These are phyloP conservation scores for Zalaria sp. DNA, from an alignment of 2,329 filamentous ascomycete genomes.

Conservation along the genomic window DNA sequence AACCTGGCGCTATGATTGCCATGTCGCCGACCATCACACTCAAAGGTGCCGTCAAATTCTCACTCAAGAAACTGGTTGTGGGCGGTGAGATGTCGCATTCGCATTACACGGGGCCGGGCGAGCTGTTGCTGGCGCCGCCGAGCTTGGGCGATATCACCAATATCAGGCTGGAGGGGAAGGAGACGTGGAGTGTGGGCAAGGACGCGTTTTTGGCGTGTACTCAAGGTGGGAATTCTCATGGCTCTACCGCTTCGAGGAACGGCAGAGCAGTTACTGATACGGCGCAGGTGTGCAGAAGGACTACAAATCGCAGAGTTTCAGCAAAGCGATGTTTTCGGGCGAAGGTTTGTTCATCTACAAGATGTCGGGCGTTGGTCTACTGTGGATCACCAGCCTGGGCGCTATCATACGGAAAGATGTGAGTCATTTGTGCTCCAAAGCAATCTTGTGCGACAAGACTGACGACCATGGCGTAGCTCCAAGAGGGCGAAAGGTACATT, in stretches of 20 bases:
- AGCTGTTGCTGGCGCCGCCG: constrained; percentile 69
- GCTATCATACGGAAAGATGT: constrained; percentile 93
- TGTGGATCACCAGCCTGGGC: constrained; percentile 89
- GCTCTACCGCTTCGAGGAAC: too few species aligned
- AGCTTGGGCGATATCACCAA: constrained; percentile 76
- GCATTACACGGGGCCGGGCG: constrained; percentile 76
- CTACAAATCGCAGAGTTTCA: constrained; percentile 47
- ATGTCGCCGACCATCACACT: constrained; percentile 85
- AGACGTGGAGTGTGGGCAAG: constrained; percentile 72
- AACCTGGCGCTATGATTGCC: constrained; percentile 82
- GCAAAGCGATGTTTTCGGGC: constrained; percentile 86
- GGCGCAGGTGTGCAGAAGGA: constrained; percentile 4
- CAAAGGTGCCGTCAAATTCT: constrained; percentile 71
- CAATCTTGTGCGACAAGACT: not conserved
- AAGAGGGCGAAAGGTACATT: constrained; percentile 69
- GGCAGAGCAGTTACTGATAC: not conserved
- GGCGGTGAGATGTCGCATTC: constrained; percentile 69
- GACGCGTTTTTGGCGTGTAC: constrained; percentile 80
- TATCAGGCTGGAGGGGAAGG: constrained; percentile 55
- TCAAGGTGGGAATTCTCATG: constrained; percentile 42
- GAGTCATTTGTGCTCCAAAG: constrained; percentile 23
- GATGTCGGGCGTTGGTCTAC: constrained; percentile 62
- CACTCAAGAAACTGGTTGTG: constrained; percentile 77
- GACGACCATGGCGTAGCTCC: constrained; percentile 23
- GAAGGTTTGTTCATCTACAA: constrained; percentile 88